Base-by-base conservation (phyloP, 2,329 filamentous ascomycete genomes). In the Microascus cirrosus region DNA sequence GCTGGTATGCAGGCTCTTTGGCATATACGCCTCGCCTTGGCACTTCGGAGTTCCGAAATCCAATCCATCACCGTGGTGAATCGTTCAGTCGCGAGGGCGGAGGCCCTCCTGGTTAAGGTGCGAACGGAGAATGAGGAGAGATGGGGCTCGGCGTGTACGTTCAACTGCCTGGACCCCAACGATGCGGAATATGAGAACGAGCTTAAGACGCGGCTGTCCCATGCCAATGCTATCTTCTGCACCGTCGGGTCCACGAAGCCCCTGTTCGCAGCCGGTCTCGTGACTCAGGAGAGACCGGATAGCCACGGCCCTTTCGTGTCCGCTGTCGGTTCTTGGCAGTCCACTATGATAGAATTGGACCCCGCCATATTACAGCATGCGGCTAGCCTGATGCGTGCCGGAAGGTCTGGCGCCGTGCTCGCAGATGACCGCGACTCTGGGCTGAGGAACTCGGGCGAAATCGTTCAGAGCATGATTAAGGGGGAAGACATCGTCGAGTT, bases 1-100 rank as follows among this genome's bases (percentile, higher is more conserved):
- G 85, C 84, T 0, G 86, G 86, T 34, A 83, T 81, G 62, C 85
- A 89, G 69, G 86, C 86, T 0, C 82, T 86, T 65, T 90, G 86
- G 86, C 86, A 89, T 64, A 79, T 86, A 10, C 78, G 84, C 1
- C 76, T 89, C 6, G 82, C 85, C 0, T 69, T 89, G 2, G 72
- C 85, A 2, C 73, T 87, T 0, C 60, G 67, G 2, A 66, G 66
- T 0, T 42, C 55, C 0, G 64, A 67, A 15, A 63, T 72, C 3
- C 58, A 58, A 1, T 58, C 25, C 2, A 60, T 72, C 10, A 70
- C 63, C 0, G 48, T 71, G 0, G 66, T 71, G 1, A 71, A 71
- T n/a, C 62, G 67, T 0, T 66, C 67, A 0, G 34, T 57, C 0
- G 57, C 60, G 13, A 57, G 67, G 34, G 60, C 67, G 0, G 53